phyloP scores from a whole-genome alignment of 108 stramenopile species.

The Pseudonitzschia delicatissima region DNA sequence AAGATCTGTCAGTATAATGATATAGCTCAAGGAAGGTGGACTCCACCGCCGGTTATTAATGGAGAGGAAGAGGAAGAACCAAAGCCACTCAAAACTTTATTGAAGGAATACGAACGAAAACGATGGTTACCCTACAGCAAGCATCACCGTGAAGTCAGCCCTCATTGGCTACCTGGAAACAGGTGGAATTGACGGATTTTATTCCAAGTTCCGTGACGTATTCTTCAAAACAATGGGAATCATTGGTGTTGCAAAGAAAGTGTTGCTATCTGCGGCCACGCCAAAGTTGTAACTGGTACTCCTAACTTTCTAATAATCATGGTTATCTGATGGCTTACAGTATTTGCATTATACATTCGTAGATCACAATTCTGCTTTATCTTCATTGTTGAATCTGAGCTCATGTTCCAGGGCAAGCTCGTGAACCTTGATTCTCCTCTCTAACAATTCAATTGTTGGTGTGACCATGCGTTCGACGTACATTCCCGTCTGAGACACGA shows the following conservation, averaged over 20 bases:
- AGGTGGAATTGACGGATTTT: slow-evolving; percentile 47
- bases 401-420: not conserved
- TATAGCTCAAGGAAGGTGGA: not conserved
- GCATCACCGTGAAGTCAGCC: slow-evolving; percentile 65
- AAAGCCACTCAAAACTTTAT: slow-evolving; percentile 29
- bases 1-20: slow-evolving; percentile 55
- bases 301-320: too few relatives aligned
- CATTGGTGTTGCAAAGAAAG: slow-evolving; percentile 60
- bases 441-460: slow-evolving; percentile 5
- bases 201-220: slow-evolving; percentile 63
- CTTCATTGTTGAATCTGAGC: too few relatives aligned
- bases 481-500: slow-evolving; percentile 5
- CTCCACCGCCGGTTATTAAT: not conserved
- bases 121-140: slow-evolving; percentile 78
- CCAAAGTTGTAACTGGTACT: slow-evolving; percentile 45
- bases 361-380: too few relatives aligned
- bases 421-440: slow-evolving; percentile 9
- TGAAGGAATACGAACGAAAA: slow-evolving; percentile 61
- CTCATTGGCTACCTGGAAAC: slow-evolving; percentile 82
- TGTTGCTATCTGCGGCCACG: slow-evolving; percentile 63
- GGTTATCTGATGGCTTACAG: too few relatives aligned
- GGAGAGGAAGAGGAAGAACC: slow-evolving; percentile 8
- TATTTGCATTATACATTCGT: too few relatives aligned
- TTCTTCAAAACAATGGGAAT: slow-evolving; percentile 64
- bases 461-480: not conserved